These are phyloP conservation scores for Pyricularia sp. DNA, from an alignment of 2,329 filamentous ascomycete genomes.

Conservation along the genomic window DNA sequence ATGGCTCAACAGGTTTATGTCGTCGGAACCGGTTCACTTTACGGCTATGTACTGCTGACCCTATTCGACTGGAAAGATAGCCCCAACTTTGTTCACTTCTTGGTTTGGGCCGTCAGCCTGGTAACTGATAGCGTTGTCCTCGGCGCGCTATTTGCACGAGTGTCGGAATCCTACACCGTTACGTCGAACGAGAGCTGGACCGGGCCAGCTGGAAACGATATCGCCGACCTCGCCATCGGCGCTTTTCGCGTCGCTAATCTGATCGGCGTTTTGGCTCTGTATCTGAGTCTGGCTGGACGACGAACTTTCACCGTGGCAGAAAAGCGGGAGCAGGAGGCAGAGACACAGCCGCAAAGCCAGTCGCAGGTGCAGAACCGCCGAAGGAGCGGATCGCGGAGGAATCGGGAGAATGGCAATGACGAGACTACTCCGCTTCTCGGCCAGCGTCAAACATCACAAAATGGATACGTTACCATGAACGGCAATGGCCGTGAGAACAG, in stretches of 20 bases:
- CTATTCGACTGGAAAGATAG: constrained; percentile 69
- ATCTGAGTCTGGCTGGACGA: constrained; percentile 35
- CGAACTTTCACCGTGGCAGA: constrained; percentile 30
- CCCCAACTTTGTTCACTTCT: constrained; percentile 69
- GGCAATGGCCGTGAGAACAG: constrained; percentile 7
- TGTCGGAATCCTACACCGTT: constrained; percentile 40
- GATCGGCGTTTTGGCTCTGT: constrained; percentile 41
- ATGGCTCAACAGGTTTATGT: constrained; percentile 62
- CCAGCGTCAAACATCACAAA: constrained; percentile 27
- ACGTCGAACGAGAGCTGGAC: constrained; percentile 19
- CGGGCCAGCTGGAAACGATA: constrained; percentile 41
- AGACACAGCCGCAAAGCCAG: constrained; percentile 15
- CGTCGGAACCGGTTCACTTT: constrained; percentile 76
- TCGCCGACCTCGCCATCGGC: constrained; percentile 57
- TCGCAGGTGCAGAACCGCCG: not conserved
- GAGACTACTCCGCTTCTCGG: constrained; percentile 58
- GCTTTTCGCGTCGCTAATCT: constrained; percentile 56
- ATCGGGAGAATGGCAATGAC: constrained; percentile 17
- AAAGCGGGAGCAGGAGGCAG: constrained; percentile 30
- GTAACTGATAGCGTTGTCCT: constrained; percentile 66
- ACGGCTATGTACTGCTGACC: constrained; percentile 76
- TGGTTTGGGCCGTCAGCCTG: constrained; percentile 69
- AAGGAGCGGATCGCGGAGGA: not conserved
- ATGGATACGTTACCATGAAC: constrained; percentile 24
- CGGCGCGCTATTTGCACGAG: constrained; percentile 56